These are phyloP conservation scores for Begonia masoniana DNA, from an alignment of 306 rosid species.

Conservation along the genomic window DNA sequence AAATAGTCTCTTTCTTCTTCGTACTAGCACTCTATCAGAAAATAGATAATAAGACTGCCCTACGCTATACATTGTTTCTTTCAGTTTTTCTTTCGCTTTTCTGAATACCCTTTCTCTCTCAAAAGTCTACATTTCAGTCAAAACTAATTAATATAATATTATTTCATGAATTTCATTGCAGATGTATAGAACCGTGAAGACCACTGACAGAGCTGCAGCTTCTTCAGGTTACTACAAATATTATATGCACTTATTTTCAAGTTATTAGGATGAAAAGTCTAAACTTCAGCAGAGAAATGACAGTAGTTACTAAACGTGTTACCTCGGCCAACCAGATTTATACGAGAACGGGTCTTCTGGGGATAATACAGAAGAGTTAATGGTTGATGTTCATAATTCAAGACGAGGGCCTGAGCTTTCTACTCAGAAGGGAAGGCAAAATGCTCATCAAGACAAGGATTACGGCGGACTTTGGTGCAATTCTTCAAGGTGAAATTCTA, in stretches of 20 bases:
- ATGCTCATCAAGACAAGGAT: constrained; percentile 39
- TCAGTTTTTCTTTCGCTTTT: background rate
- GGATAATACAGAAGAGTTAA: constrained; percentile 56
- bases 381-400: constrained; percentile 49
- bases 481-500: constrained; percentile 37
- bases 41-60: background rate
- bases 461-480: constrained; percentile 55
- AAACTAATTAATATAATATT: background rate
- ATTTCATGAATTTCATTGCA: constrained; percentile 16
- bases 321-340: constrained; percentile 43
- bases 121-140: no score
- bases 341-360: constrained; percentile 78
- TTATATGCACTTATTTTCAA: no score
- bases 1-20: constrained; percentile 7
- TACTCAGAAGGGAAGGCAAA: constrained; percentile 38
- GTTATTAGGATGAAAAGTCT: no score
- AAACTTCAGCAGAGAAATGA: no score
- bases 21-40: constrained; percentile 1
- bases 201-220: constrained; percentile 63
- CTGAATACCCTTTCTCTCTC: background rate
- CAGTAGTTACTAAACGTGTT: no score
- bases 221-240: constrained; percentile 6
- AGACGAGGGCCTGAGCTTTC: constrained; percentile 23
- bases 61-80: no score
- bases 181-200: constrained; percentile 78